Conservation (phyloP, 257 asterid genomes). For the Solanum paucissectum region DNA sequence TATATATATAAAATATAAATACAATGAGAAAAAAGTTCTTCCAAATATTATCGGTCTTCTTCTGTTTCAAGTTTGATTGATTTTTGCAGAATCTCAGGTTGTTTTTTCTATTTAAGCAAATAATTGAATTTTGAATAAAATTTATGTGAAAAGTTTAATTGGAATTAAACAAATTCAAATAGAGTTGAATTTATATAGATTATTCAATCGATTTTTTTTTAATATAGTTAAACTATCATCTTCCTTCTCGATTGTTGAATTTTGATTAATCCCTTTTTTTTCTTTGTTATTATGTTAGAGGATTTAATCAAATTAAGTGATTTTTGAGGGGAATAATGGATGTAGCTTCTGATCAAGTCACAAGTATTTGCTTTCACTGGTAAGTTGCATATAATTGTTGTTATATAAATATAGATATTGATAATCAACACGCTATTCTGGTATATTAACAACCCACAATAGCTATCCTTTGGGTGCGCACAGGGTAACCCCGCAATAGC, state of each 20-base stretch:
- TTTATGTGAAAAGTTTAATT: background rate
- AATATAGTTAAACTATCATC: background rate
- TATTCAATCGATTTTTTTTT: background rate
- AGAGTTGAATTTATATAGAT: background rate
- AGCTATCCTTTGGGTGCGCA: too few species aligned
- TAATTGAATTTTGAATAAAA: background rate
- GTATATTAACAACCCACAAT: too few species aligned
- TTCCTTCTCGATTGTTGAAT: background rate
- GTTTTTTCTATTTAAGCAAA: background rate
- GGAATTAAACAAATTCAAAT: background rate
- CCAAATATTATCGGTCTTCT: background rate
- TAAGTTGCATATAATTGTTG: background rate
- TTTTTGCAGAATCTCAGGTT: background rate
- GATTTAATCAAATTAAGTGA: background rate
- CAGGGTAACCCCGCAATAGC: too few species aligned
- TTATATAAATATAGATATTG: too few species aligned
- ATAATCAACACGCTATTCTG: too few species aligned
- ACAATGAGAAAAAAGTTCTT: background rate
- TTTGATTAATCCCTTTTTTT: background rate
- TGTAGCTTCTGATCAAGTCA: slow-evolving; percentile 50
- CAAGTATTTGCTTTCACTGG: slow-evolving; percentile 80
- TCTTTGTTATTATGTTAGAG: background rate
- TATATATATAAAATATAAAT: background rate
- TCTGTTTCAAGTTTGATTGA: background rate
- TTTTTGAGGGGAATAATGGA: slow-evolving; percentile 27